phyloP scores from a whole-genome alignment of 2,329 filamentous ascomycete genomes.

The Didymellaceae sp. region DNA sequence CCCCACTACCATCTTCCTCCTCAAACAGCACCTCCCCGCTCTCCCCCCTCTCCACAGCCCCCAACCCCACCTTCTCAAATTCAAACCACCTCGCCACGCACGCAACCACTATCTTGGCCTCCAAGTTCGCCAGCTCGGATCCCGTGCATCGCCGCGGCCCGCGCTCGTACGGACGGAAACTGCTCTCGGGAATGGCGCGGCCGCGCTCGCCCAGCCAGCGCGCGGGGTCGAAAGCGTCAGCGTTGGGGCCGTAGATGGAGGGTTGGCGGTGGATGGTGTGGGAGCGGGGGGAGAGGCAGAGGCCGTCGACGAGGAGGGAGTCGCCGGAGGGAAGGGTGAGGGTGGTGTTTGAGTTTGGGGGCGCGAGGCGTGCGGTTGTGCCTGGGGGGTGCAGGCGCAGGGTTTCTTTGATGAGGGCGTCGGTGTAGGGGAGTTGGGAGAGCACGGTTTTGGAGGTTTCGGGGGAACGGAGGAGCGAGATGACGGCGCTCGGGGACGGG shows the following conservation, averaged over 20 bases:
- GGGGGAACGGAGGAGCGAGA: not conserved
- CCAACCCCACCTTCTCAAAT: constrained; percentile 44
- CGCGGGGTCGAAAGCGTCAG: constrained; percentile 32
- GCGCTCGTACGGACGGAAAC: constrained; percentile 61
- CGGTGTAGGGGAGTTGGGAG: constrained; percentile 50
- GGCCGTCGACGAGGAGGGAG: constrained; percentile 17
- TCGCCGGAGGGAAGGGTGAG: constrained; percentile 21
- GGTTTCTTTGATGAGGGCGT: constrained; percentile 54
- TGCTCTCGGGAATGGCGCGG: constrained; percentile 48
- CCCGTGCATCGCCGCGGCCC: constrained; percentile 63
- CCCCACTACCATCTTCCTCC: not conserved
- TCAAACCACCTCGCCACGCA: constrained; percentile 58
- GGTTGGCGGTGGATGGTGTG: constrained; percentile 28
- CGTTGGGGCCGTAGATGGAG: constrained; percentile 19
- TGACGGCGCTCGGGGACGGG: not conserved
- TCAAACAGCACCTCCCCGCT: constrained; percentile 6
- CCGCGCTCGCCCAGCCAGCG: constrained; percentile 24
- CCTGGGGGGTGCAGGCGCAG: constrained; percentile 50
- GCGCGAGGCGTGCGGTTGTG: constrained; percentile 25
- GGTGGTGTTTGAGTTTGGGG: constrained; percentile 12
- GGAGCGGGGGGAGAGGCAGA: constrained; percentile 19
- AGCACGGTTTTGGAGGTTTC: not conserved
- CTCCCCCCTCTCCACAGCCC: constrained; percentile 18
- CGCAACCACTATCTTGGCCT: constrained; percentile 58
- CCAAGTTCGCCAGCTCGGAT: constrained; percentile 60